phyloP scores from a whole-genome alignment of 2,329 filamentous ascomycete species.

The Sporothrix pallida region DNA sequence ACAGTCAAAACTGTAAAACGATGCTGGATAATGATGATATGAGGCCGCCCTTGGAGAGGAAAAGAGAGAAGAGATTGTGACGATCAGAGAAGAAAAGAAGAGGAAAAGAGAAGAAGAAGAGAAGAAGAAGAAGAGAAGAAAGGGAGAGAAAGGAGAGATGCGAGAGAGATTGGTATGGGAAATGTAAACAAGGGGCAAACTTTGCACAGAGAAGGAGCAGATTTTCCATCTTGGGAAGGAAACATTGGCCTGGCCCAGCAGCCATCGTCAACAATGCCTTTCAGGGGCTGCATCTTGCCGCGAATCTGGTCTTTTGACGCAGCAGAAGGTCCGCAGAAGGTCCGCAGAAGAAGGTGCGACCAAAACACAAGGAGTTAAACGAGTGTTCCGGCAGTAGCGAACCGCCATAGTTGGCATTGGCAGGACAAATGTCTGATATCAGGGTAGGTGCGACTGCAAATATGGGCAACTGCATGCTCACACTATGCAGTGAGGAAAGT shows the following conservation, averaged over 20 bases:
- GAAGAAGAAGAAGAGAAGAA: not conserved
- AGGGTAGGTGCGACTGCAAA: not conserved
- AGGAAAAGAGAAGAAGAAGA: slow-evolving; percentile 4
- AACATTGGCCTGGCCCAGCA: not conserved
- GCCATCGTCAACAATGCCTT: not conserved
- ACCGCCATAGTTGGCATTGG: not conserved
- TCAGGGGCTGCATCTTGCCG: not conserved
- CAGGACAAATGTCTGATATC: not conserved
- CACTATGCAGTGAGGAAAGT: not conserved
- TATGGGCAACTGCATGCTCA: not conserved
- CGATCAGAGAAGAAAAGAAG: not conserved
- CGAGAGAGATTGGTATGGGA: not conserved
- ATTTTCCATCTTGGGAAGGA: not conserved
- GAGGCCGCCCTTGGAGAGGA: slow-evolving; percentile 30
- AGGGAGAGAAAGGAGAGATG: not conserved
- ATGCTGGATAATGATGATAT: slow-evolving; percentile 33
- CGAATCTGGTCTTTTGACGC: not conserved
- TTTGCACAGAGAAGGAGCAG: slow-evolving; percentile 19
- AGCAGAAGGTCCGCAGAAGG: not conserved
- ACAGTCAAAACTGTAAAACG: slow-evolving; percentile 21
- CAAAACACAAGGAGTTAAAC: slow-evolving; percentile 5
- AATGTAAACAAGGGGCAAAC: not conserved
- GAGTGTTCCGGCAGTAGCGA: not conserved
- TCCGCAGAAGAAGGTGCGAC: slow-evolving; percentile 21
- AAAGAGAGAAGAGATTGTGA: slow-evolving; percentile 20